These are phyloP conservation scores for Puccinia hordei DNA, from an alignment of 1,284 basidiomycete genomes.

Conservation along the genomic window DNA sequence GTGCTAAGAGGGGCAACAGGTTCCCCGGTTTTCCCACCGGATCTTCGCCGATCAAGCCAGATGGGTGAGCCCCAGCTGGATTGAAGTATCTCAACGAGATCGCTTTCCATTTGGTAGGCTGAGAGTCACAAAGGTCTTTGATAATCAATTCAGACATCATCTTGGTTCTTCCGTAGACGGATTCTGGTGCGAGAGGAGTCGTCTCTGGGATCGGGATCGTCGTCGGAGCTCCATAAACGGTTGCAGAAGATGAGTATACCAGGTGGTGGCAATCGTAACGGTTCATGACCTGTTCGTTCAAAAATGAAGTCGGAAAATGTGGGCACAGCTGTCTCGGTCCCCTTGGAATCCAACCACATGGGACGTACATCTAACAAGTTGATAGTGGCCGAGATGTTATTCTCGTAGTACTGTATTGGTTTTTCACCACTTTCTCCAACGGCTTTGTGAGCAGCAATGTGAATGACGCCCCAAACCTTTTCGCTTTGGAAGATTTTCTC, in stretches of 20 bases:
- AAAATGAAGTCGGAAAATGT: conserved; percentile 53
- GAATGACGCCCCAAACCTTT: conserved; percentile 96
- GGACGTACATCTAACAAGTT: conserved; percentile 67
- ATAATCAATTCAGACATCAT: conserved; percentile 90
- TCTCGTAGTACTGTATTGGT: conserved; percentile 86
- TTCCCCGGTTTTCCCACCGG: conserved; percentile 93
- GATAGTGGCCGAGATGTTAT: conserved; percentile 84
- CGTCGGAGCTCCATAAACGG: conserved; percentile 95
- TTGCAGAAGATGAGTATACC: conserved; percentile 97
- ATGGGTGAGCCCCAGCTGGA: conserved; percentile 94
- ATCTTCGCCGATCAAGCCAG: conserved; percentile 93
- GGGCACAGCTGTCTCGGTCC: neutral
- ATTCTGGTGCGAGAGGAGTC: conserved; percentile 83
- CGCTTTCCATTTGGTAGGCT: conserved; percentile 73
- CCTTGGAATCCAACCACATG: neutral
- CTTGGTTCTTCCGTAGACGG: conserved; percentile 93
- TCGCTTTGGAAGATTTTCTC: conserved; percentile 76
- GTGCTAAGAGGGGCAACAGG: conserved; percentile 86
- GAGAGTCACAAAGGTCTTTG: conserved; percentile 80
- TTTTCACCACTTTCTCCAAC: conserved; percentile 97
- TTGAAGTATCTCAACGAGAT: conserved; percentile 85
- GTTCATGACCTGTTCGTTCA: conserved; percentile 70
- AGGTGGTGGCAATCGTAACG: conserved; percentile 79
- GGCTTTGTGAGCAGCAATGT: conserved; percentile 95
- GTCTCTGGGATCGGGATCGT: conserved; percentile 91